Evolutionary conservation across 2,329 filamentous ascomycete species (phyloP).

Genomic region (Aspergillus sojae): DNA sequence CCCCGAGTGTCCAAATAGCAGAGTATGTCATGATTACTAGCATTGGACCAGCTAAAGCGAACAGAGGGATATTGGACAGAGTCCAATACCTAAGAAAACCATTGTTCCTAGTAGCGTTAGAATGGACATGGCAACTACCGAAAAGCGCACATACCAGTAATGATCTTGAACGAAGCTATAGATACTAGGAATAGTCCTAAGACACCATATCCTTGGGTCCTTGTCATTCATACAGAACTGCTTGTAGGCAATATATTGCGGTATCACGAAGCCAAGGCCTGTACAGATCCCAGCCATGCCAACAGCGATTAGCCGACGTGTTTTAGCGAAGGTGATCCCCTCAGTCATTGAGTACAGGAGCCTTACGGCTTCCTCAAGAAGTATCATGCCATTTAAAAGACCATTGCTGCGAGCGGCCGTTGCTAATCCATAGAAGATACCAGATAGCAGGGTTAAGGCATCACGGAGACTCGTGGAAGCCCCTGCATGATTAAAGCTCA

Average conservation of each 20-base stretch:
- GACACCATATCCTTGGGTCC: constrained; percentile 8
- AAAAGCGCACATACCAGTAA: constrained; percentile 11
- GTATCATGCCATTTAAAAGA: constrained; percentile 6
- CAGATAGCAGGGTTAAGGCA: neutral
- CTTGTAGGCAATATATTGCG: constrained; percentile 13
- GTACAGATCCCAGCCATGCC: constrained; percentile 8
- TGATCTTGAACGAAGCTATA: constrained; percentile 15
- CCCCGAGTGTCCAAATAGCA: neutral
- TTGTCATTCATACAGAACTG: constrained; percentile 2
- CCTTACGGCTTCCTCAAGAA: constrained; percentile 13
- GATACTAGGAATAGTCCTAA: constrained; percentile 6
- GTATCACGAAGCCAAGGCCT: constrained; percentile 8
- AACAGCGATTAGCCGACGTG: constrained; percentile 6
- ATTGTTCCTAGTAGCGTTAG: constrained; percentile 8
- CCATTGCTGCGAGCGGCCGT: constrained; percentile 12
- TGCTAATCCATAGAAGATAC: constrained; percentile 7
- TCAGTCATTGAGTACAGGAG: neutral
- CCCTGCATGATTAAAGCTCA: constrained; percentile 1
- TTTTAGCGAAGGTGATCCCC: neutral
- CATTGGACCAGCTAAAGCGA: constrained; percentile 12
- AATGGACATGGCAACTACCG: no score
- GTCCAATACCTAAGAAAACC: constrained; percentile 17
- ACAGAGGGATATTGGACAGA: constrained; percentile 10
- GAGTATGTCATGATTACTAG: constrained; percentile 7
- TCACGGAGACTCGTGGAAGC: neutral